Evolutionary conservation across 179 eudicot species (phyloP), one percentile per base, ranked within the genome.

Genomic region (Beta corolliflora): DNA sequence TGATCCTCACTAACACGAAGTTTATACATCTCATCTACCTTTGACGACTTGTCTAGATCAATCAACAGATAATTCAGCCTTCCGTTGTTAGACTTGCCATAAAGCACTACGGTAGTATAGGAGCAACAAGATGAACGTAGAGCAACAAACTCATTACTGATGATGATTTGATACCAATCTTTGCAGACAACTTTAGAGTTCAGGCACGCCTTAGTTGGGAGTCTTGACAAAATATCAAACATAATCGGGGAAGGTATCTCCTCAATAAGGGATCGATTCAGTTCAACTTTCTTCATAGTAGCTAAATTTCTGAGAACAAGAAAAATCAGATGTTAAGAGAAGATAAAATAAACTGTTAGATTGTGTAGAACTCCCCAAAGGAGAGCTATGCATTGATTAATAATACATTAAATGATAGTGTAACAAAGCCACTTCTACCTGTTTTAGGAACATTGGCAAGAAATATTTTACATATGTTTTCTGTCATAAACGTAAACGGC

Each of bases 161-260:
- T 19, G 13, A 58, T 75, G 66, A 75, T 56, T 0, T 36, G 1
- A 75, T 75, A 58, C 78, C 78, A 75, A 16, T 41, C 67, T 75
- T 75, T 75, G 64, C 36, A 58, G 16, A 75, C 67, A 75, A 75
- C 18, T 13, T 31, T 54, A 73, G 63, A 73, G n/a, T 5, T 25
- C n/a, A 54, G 19, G 48, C 77, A 29, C 14, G 67, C 45, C 11
- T 75, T 36, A 19, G 18, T 75, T 11, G 66, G 66, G 31, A 75
- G 66, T 60, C 36, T 58, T 54, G 15, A 36, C 9, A 75, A 23
- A 1, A 75, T 58, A 9, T 75, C 78, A 16, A 29, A 58, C 0
- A 75, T 0, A 19, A 58, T 18, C 2, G 63, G 48, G 3, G 53
- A 8, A 18, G 66, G 50, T 0, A 75, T 44, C 2, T 41, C 50